These are phyloP conservation scores for Hemileia vastatrix DNA, from an alignment of 1,284 basidiomycete genomes.

Conservation along the genomic window DNA sequence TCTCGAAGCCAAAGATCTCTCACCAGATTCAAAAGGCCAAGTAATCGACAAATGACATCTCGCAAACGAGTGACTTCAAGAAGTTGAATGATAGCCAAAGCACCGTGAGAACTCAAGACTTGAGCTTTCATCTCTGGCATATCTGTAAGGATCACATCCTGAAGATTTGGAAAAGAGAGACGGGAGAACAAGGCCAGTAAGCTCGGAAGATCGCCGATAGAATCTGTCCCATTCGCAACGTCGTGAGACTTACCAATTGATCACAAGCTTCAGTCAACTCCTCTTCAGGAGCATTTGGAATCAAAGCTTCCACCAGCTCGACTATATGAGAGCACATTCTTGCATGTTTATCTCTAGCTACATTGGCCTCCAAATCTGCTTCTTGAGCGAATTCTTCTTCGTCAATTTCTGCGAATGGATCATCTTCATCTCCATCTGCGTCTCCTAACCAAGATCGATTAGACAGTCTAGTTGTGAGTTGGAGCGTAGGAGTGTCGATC, in stretches of 20 bases:
- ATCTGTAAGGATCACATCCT: slow-evolving; percentile 31
- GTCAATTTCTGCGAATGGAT: slow-evolving; percentile 37
- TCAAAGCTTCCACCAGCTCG: slow-evolving; percentile 33
- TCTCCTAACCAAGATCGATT: slow-evolving; percentile 34
- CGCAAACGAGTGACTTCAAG: slow-evolving; percentile 29
- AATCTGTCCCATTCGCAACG: not conserved
- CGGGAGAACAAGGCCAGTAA: not conserved
- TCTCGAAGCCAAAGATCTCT: not conserved
- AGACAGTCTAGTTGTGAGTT: slow-evolving; percentile 34
- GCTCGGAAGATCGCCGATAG: not conserved
- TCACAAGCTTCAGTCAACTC: slow-evolving; percentile 35
- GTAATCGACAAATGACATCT: slow-evolving; percentile 29
- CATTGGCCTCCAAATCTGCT: slow-evolving; percentile 37
- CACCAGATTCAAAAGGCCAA: slow-evolving; percentile 34
- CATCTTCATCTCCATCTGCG: slow-evolving; percentile 33
- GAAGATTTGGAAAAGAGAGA: not conserved
- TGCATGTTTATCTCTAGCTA: slow-evolving; percentile 36
- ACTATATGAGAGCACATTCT: slow-evolving; percentile 32
- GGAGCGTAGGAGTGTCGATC: slow-evolving; percentile 18
- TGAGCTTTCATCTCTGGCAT: slow-evolving; percentile 38
- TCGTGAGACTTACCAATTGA: slow-evolving; percentile 24
- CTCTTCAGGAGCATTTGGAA: slow-evolving; percentile 25
- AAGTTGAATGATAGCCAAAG: slow-evolving; percentile 34
- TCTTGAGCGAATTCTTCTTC: slow-evolving; percentile 31
- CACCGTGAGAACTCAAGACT: slow-evolving; percentile 35